Conservation (phyloP, 2,329 filamentous ascomycete genomes). For the Trichoderma sp. region DNA sequence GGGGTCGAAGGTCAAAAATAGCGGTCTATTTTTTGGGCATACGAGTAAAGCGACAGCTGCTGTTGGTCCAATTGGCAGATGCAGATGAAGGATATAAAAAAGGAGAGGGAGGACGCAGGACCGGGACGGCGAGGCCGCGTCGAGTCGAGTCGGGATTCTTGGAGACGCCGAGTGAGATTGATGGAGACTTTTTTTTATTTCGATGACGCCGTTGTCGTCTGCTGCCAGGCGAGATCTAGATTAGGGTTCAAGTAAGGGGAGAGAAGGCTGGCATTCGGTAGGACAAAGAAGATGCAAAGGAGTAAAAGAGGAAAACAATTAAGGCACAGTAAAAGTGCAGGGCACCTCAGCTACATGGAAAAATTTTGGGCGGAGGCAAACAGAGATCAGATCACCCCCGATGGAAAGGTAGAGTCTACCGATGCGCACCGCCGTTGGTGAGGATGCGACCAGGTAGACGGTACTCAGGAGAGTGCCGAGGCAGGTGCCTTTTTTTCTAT, state of each 20-base stretch:
- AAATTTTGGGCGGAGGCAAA: background rate
- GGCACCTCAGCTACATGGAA: background rate
- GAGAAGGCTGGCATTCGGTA: background rate
- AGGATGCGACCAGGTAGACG: background rate
- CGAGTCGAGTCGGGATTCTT: background rate
- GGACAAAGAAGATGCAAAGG: background rate
- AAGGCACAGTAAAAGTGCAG: background rate
- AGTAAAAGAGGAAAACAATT: background rate
- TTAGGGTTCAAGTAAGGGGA: background rate
- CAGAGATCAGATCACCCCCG: background rate
- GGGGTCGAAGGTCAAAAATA: background rate
- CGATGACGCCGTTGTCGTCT: background rate
- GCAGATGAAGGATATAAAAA: background rate
- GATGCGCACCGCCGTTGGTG: background rate
- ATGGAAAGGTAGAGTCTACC: background rate
- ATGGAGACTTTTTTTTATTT: background rate
- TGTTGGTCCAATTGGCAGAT: background rate
- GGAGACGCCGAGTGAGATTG: background rate
- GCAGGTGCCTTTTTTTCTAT: background rate
- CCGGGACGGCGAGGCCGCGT: background rate
- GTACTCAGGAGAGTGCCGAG: background rate
- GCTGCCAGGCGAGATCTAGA: background rate
- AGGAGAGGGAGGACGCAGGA: background rate
- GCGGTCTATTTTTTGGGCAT: background rate
- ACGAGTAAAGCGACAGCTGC: background rate